Conservation (phyloP, 345 rosid species). For the Melaleuca alternifolia region DNA sequence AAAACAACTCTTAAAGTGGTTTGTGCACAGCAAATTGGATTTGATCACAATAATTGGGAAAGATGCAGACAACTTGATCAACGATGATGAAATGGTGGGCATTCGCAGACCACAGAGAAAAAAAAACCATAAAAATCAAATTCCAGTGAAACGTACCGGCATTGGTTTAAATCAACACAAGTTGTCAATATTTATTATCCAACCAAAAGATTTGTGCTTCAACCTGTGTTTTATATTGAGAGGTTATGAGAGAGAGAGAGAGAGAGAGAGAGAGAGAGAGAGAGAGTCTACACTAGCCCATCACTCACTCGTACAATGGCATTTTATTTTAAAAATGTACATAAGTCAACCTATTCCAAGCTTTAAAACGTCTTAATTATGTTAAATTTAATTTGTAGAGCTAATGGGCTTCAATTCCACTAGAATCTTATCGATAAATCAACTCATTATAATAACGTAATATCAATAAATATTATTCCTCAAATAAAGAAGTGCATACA, state of each 20-base stretch:
- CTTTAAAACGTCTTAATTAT: not conserved
- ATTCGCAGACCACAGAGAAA: not conserved
- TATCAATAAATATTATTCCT: not conserved
- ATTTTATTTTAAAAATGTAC: not conserved
- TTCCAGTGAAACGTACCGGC: not conserved
- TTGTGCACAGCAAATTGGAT: not conserved
- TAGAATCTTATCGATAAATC: not conserved
- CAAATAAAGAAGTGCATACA: not conserved
- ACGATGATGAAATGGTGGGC: not conserved
- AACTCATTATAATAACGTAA: not conserved
- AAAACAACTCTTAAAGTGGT: not conserved
- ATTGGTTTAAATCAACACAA: not conserved
- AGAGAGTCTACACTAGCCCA: not conserved
- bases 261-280: not conserved
- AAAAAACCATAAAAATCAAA: not conserved
- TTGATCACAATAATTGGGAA: not conserved
- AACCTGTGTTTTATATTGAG: not conserved
- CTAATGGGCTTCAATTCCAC: not conserved
- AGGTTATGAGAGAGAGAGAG: not conserved
- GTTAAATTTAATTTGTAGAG: not conserved
- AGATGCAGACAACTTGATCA: not conserved
- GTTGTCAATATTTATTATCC: conserved; percentile 5
- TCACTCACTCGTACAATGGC: not conserved
- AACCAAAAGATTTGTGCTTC: conserved; percentile 5
- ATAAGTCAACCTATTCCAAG: not conserved